Percentiles rank a stretch among this genome's conserved stretches.
Conservation (phyloP, 2,329 filamentous ascomycete genomes). For the Stemphylium vesicarium region DNA sequence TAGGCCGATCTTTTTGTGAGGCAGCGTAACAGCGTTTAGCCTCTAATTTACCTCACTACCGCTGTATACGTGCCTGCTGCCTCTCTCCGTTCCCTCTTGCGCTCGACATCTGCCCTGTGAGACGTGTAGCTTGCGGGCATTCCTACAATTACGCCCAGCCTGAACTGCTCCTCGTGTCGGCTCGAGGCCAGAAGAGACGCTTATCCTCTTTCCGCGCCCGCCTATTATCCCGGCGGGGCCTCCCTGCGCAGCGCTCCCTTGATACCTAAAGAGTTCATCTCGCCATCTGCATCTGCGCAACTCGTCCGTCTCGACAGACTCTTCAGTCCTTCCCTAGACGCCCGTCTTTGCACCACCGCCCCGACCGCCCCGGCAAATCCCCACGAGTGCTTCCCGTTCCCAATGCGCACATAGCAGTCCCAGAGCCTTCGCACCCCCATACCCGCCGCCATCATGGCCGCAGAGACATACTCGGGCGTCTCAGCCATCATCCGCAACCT, state of each 20-base stretch:
- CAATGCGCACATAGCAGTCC: constrained; percentile 46
- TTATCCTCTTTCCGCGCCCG: constrained; percentile 8
- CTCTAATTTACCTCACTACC: neutral
- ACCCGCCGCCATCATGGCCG: constrained; percentile 39
- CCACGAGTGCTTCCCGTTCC: constrained; percentile 22
- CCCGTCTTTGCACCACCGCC: neutral
- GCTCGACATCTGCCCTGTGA: neutral
- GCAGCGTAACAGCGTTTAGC: constrained; percentile 4
- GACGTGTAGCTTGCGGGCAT: constrained; percentile 3
- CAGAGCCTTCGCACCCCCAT: constrained; percentile 25
- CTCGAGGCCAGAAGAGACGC: neutral
- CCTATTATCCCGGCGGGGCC: constrained; percentile 9
- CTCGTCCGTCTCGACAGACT: neutral
- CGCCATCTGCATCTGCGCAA: constrained; percentile 4
- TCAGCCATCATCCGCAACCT: constrained; percentile 56
- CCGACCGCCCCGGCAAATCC: constrained; percentile 19
- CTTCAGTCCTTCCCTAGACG: constrained; percentile 1
- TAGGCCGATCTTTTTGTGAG: constrained; percentile 6
- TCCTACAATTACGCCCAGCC: neutral
- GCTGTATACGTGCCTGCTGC: neutral
- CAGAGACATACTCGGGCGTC: constrained; percentile 47
- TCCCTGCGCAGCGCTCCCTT: constrained; percentile 7
- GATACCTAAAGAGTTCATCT: constrained; percentile 9
- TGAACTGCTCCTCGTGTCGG: neutral
- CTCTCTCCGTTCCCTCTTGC: neutral